Conservation (phyloP, 2,329 filamentous ascomycete species). For the Diaporthe amygdali region DNA sequence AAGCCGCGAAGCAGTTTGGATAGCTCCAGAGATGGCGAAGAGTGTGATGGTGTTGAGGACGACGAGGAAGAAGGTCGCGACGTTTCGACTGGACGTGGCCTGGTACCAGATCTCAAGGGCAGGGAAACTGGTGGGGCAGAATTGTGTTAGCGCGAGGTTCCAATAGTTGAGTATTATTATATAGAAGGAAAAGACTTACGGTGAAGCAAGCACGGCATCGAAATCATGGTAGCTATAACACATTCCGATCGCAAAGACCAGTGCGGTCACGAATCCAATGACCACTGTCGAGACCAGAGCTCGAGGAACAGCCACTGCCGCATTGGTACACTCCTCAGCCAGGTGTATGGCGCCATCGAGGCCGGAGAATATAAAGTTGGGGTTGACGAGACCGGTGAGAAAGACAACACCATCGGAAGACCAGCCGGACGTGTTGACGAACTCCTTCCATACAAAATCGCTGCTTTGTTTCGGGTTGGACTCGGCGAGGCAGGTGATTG, state of each 20-base stretch:
- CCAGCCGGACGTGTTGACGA: conserved; percentile 36
- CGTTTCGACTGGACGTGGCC: conserved; percentile 8
- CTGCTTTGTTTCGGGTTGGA: conserved; percentile 28
- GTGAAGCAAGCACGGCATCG: conserved; percentile 23
- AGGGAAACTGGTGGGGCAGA: background rate
- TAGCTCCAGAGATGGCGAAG: conserved; percentile 23
- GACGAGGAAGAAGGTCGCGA: conserved; percentile 15
- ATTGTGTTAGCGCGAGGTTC: background rate
- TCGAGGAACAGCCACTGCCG: conserved; percentile 36
- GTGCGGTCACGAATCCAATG: conserved; percentile 39
- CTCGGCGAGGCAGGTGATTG: conserved; percentile 35
- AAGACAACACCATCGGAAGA: conserved; percentile 38
- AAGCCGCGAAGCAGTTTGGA: conserved; percentile 20
- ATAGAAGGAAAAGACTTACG: conserved; percentile 3
- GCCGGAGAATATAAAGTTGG: conserved; percentile 43
- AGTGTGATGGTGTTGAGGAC: background rate
- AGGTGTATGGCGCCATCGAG: conserved; percentile 43
- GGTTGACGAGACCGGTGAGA: conserved; percentile 43
- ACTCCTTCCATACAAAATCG: conserved; percentile 36
- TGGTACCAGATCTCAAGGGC: conserved; percentile 24
- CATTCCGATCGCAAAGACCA: conserved; percentile 38
- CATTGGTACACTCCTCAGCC: conserved; percentile 41
- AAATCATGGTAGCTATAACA: conserved; percentile 30
- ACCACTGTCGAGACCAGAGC: conserved; percentile 38
- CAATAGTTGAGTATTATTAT: no score